Conservation (phyloP, 1,284 basidiomycete species). For the Ceratobasidium sp. region DNA sequence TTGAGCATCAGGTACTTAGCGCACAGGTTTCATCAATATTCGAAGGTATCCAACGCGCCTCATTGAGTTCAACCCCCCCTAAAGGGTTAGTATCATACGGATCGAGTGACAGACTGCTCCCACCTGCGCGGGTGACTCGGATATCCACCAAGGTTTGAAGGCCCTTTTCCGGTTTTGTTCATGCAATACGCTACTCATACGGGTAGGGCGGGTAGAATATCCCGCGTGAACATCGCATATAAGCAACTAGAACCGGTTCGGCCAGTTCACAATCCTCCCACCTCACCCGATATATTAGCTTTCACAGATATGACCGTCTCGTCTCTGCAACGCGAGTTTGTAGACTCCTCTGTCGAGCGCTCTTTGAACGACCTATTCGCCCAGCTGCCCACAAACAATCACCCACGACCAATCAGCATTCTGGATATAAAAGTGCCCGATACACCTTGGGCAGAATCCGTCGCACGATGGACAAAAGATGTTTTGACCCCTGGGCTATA, state of each 20-base stretch:
- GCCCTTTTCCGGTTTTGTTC: not conserved
- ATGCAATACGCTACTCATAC: not conserved
- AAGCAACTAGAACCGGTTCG: not conserved
- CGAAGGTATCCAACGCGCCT: not conserved
- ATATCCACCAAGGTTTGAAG: too few species aligned
- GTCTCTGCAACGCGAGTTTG: constrained; percentile 28
- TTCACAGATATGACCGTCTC: not conserved
- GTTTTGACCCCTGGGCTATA: constrained; percentile 32
- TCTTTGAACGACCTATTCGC: constrained; percentile 35
- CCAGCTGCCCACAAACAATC: constrained; percentile 30
- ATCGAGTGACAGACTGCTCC: not conserved
- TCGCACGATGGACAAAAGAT: constrained; percentile 38
- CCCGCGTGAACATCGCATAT: not conserved
- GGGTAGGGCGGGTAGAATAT: not conserved
- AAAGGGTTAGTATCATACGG: not conserved
- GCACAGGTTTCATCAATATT: not conserved
- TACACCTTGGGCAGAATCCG: constrained; percentile 36
- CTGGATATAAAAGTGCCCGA: constrained; percentile 36
- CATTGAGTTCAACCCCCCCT: not conserved
- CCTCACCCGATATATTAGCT: not conserved
- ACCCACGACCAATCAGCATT: constrained; percentile 30
- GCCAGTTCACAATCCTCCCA: not conserved
- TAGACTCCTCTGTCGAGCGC: constrained; percentile 42
- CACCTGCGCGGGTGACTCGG: too few species aligned
- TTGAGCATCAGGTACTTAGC: not conserved